Evolutionary conservation across 257 asterid species (phyloP).

Genomic region (Nicotiana benthamiana): DNA sequence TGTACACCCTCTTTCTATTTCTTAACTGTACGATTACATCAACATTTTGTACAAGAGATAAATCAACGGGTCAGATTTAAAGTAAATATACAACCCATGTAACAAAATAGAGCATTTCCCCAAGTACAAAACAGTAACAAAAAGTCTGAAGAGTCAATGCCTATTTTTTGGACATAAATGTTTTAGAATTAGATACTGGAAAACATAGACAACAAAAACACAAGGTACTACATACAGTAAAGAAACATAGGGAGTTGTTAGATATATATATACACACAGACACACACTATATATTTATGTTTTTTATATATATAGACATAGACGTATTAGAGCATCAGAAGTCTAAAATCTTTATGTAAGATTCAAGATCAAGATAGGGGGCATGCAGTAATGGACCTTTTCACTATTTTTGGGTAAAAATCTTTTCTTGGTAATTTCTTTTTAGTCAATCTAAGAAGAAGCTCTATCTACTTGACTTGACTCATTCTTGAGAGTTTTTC

Average conservation of each 20-base stretch:
- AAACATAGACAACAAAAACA: background rate
- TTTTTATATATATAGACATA: background rate
- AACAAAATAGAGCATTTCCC: background rate
- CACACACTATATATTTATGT: background rate
- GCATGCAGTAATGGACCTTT: slow-evolving; percentile 8
- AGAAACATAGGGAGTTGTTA: background rate
- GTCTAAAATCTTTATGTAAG: slow-evolving; percentile 17
- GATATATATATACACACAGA: too few relatives aligned
- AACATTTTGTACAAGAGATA: background rate
- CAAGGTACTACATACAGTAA: background rate
- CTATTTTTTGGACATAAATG: background rate
- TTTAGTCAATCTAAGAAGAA: slow-evolving; percentile 10
- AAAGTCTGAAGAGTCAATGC: slow-evolving; percentile 1
- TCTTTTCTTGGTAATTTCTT: slow-evolving; percentile 21
- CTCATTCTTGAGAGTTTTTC: background rate
- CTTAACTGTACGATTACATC: background rate
- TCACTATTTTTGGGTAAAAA: slow-evolving; percentile 6
- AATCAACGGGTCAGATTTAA: background rate
- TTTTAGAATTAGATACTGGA: background rate
- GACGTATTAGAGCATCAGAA: background rate
- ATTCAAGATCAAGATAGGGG: slow-evolving; percentile 36
- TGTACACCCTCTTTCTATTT: background rate
- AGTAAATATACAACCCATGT: background rate
- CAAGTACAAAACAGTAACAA: background rate
- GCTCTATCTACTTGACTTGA: background rate